Percentiles rank a stretch among this genome's conserved stretches.
Conservation (phyloP, 176 grass and related monocot species). For the Pontederia crassipes region DNA sequence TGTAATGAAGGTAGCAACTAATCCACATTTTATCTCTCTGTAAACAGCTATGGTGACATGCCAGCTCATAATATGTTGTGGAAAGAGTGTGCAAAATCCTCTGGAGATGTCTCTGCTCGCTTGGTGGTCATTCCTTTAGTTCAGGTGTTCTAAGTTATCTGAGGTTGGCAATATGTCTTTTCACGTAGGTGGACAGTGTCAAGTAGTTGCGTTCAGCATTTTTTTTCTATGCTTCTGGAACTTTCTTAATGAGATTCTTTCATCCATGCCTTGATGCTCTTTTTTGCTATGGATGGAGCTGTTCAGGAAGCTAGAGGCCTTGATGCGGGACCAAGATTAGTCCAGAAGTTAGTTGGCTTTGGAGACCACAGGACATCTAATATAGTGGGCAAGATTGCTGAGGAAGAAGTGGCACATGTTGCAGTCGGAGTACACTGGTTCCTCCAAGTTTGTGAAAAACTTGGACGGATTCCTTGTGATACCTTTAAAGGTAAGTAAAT, state of each 20-base stretch:
- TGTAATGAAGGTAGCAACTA: too few species aligned
- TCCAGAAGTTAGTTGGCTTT: conserved; percentile 63
- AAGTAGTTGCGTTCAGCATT: neutral
- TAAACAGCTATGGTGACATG: conserved; percentile 80
- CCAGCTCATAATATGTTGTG: conserved; percentile 89
- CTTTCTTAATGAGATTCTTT: neutral
- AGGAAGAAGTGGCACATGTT: conserved; percentile 84
- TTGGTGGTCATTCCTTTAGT: conserved; percentile 87
- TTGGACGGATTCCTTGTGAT: conserved; percentile 47
- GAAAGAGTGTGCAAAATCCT: conserved; percentile 82
- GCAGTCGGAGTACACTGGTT: conserved; percentile 84
- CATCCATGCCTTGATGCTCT: neutral
- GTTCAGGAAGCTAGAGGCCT: conserved; percentile 89
- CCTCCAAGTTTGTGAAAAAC: conserved; percentile 53
- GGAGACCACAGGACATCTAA: conserved; percentile 68
- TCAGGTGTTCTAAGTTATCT: conserved; percentile 37
- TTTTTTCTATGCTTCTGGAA: neutral
- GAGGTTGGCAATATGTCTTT: neutral
- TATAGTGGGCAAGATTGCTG: conserved; percentile 56
- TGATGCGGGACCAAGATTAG: conserved; percentile 80
- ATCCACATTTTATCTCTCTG: neutral
- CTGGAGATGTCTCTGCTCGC: conserved; percentile 66
- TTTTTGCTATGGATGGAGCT: neutral
- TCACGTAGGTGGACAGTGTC: neutral
- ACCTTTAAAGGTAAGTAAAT: conserved; percentile 60